Evolutionary conservation across 2,329 filamentous ascomycete genomes (phyloP).

Genomic region (Tolypocladium inflatum): DNA sequence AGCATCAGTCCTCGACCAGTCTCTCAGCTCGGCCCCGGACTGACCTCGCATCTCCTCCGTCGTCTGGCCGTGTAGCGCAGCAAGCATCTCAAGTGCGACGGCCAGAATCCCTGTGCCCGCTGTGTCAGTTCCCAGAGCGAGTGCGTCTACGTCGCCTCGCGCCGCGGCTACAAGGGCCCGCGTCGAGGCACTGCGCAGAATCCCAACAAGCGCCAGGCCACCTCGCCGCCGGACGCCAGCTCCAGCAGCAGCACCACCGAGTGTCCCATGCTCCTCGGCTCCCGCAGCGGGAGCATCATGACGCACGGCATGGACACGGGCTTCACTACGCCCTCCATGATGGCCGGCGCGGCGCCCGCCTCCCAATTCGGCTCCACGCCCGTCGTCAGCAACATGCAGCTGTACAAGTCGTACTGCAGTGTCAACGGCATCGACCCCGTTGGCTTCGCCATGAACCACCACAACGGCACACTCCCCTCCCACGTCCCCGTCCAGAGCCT

Average conservation of each 20-base stretch:
- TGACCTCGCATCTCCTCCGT: background rate
- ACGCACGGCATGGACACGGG: background rate
- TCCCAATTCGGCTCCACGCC: slow-evolving; percentile 11
- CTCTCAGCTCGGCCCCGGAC: background rate
- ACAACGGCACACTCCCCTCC: slow-evolving; percentile 7
- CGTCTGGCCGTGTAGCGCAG: slow-evolving; percentile 28
- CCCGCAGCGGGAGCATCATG: slow-evolving; percentile 10
- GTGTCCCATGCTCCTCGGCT: slow-evolving; percentile 24
- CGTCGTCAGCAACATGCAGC: slow-evolving; percentile 21
- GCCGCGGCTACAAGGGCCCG: slow-evolving; percentile 62
- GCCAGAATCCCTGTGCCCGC: slow-evolving; percentile 57
- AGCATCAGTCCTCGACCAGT: background rate
- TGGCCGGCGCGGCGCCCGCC: slow-evolving; percentile 5
- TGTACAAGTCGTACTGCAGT: slow-evolving; percentile 25
- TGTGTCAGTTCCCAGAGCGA: slow-evolving; percentile 49
- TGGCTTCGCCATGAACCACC: slow-evolving; percentile 8
- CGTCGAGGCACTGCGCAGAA: slow-evolving; percentile 29
- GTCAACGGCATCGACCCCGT: slow-evolving; percentile 15
- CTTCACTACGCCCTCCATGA: slow-evolving; percentile 5
- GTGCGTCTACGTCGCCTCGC: slow-evolving; percentile 65
- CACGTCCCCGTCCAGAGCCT: slow-evolving; percentile 22
- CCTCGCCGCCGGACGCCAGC: slow-evolving; percentile 22
- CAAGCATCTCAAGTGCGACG: slow-evolving; percentile 72
- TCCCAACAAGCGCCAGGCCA: slow-evolving; percentile 40
- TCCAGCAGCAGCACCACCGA: slow-evolving; percentile 19